A percentile compares a stretch with the other conserved stretches of the same genome.
phyloP scores from a whole-genome alignment of 169 alveolate genomes.

The Plasmodium ovale region DNA sequence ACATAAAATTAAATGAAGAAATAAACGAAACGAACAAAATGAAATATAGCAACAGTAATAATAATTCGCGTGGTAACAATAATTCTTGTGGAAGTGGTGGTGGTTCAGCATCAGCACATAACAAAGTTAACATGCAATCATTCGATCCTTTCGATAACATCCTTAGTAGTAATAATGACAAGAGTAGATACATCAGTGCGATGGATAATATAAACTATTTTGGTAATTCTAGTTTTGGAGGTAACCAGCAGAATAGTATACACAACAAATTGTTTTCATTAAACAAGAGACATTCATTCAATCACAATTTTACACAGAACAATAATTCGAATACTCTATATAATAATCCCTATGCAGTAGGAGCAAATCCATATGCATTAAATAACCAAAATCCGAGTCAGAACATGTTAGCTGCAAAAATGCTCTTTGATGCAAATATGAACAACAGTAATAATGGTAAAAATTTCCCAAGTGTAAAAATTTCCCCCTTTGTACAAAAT shows the following conservation, averaged over 20 bases:
- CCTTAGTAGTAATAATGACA: conserved; percentile 2
- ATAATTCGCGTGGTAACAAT: neutral
- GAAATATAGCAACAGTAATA: conserved; percentile 15
- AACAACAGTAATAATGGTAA: conserved; percentile 8
- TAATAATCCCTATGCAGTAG: neutral
- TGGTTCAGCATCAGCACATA: no score
- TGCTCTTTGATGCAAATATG: conserved; percentile 17
- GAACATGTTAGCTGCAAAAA: conserved; percentile 19
- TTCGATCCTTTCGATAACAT: conserved; percentile 66
- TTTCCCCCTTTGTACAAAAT: conserved; percentile 28
- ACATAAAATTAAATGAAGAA: conserved; percentile 45
- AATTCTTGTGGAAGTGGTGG: no score
- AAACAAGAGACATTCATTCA: conserved; percentile 51
- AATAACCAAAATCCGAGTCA: conserved; percentile 43
- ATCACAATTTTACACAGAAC: neutral
- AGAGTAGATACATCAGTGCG: conserved; percentile 7
- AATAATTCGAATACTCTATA: conserved; percentile 57
- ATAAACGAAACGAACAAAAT: conserved; percentile 36
- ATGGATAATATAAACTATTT: conserved; percentile 22
- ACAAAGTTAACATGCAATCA: conserved; percentile 22
- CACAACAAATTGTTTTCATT: conserved; percentile 24
- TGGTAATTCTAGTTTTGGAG: conserved; percentile 16
- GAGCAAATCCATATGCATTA: conserved; percentile 18
- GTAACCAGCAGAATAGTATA: conserved; percentile 15
- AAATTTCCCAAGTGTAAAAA: conserved; percentile 7